Evolutionary conservation across 163 green algal genomes (phyloP).

Genomic region (Prototheca wickerhamii): DNA sequence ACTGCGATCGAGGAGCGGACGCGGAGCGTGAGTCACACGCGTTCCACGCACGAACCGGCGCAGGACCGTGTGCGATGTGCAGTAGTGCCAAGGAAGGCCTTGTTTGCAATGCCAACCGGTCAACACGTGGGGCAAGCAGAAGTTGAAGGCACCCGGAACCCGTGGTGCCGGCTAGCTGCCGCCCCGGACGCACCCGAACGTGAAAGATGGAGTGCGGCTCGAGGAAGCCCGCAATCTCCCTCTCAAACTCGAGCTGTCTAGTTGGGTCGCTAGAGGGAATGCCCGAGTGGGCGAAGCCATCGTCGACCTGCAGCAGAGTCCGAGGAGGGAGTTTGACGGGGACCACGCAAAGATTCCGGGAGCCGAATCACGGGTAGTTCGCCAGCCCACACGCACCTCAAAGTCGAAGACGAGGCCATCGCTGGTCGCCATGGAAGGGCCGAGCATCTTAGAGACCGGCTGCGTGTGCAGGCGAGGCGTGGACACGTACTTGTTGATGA

Average conservation of each 20-base stretch:
- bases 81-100: background rate
- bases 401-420: conserved; percentile 1
- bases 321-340: background rate
- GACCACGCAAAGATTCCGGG: background rate
- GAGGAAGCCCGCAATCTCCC: background rate
- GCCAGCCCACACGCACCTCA: background rate
- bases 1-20: background rate
- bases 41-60: background rate
- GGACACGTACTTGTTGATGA: background rate
- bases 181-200: conserved; percentile 33
- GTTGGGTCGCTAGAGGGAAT: background rate
- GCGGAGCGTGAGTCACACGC: background rate
- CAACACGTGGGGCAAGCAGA: too few relatives aligned
- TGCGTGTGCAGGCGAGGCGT: background rate
- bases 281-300: background rate
- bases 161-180: conserved; percentile 20
- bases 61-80: background rate
- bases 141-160: background rate
- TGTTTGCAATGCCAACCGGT: too few relatives aligned
- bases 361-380: too few relatives aligned
- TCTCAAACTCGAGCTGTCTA: background rate
- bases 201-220: background rate
- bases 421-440: background rate
- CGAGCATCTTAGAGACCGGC: background rate
- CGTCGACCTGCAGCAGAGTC: background rate